Conservation (phyloP, 257 asterid species). For the Solanum megistacrolobum region DNA sequence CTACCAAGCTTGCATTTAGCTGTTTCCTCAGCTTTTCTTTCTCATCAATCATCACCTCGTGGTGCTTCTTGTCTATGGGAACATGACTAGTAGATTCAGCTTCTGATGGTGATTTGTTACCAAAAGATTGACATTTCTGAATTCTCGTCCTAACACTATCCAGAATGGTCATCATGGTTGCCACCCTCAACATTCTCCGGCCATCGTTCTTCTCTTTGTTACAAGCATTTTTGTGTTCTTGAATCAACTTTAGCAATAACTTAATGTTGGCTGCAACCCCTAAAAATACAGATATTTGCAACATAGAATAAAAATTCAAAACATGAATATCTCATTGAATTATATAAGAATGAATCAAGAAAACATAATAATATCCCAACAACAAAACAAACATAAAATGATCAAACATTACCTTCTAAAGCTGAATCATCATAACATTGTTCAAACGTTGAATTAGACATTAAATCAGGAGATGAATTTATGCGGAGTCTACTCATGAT, state of each 20-base stretch:
- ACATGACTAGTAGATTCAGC: constrained; percentile 8
- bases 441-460: constrained; percentile 9
- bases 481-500: constrained; percentile 36
- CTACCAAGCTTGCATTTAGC: constrained; percentile 43
- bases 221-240: constrained; percentile 71
- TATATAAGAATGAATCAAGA: neutral
- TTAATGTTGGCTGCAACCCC: constrained; percentile 74
- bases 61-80: neutral
- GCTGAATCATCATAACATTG: constrained; percentile 51
- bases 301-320: neutral
- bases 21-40: constrained; percentile 43
- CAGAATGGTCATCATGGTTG: constrained; percentile 77
- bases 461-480: constrained; percentile 36
- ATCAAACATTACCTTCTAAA: constrained; percentile 44
- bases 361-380: neutral
- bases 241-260: constrained; percentile 51
- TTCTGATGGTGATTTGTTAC: constrained; percentile 17
- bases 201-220: constrained; percentile 46
- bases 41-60: constrained; percentile 15
- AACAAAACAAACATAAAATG: neutral
- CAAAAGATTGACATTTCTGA: constrained; percentile 63
- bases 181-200: constrained; percentile 83
- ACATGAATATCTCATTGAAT: neutral
- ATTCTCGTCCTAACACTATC: constrained; percentile 54
- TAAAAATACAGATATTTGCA: constrained; percentile 2